A percentile compares a stretch with the other conserved stretches of the same genome.
phyloP scores from a whole-genome alignment of 495 filamentous ascomycete genomes.

The Xylaria telfairii region DNA sequence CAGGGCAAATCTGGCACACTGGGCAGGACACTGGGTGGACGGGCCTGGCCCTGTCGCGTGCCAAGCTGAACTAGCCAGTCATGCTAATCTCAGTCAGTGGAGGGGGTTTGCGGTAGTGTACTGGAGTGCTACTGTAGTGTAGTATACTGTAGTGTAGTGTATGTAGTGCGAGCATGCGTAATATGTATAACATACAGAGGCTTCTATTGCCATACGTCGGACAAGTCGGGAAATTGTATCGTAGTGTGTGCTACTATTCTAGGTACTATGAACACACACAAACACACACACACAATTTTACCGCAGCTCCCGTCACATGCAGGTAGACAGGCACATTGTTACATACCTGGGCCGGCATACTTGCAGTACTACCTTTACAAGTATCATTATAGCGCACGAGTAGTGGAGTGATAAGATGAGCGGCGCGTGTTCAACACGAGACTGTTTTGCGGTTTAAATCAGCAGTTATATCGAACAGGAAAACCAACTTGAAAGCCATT shows the following conservation, averaged over 20 bases:
- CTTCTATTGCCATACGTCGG: neutral
- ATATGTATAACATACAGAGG: neutral
- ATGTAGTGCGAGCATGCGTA: neutral
- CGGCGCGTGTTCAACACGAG: neutral
- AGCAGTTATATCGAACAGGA: neutral
- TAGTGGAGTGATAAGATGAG: neutral
- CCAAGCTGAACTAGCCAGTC: constrained; percentile 13
- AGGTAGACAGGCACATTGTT: too few relatives aligned
- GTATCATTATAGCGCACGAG: neutral
- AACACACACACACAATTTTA: too few relatives aligned
- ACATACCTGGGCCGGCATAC: too few relatives aligned
- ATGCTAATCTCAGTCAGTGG: constrained; percentile 15
- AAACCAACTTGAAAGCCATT: neutral
- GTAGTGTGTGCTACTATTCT: neutral
- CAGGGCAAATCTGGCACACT: constrained; percentile 1
- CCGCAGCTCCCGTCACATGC: too few relatives aligned
- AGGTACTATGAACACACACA: neutral
- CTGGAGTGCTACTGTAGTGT: neutral
- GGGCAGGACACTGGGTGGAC: neutral
- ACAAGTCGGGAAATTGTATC: constrained; percentile 6
- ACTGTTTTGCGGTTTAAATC: neutral
- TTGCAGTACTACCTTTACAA: too few relatives aligned
- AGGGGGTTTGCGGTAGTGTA: neutral
- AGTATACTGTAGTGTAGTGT: neutral
- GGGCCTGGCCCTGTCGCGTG: constrained; percentile 11